Evolutionary conservation across 495 filamentous ascomycete genomes (phyloP), one percentile per base, ranked within the genome.

Genomic region (Parachaetomium inaequale): DNA sequence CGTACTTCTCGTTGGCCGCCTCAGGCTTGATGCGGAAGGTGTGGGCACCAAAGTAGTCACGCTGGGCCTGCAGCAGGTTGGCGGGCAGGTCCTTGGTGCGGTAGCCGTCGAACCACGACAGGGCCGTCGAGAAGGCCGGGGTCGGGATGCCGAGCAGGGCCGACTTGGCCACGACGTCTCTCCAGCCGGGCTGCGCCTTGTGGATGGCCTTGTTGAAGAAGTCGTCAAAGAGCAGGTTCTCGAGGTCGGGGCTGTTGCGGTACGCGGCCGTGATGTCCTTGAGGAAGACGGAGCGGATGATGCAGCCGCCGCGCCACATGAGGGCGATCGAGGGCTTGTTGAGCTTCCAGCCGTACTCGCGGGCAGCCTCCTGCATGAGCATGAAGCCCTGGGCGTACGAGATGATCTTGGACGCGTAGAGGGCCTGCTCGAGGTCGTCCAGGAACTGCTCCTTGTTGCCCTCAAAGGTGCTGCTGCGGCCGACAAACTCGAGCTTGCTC

Each of bases 281-380:
- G 63, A 98, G 81, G 91, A 98, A 98, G 74, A 98, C 94, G 65
- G 95, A 98, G 78, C 94, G 94, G 80, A 98, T 98, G 75, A 98
- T 98, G 87, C 94, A 98, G 62, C 94, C 94, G 79, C 94, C 94
- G 76, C 94, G 91, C 94, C 94, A 98, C 94, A 98, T 98, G 74
- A 98, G 87, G 64, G 94, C 94, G 73, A 98, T 98, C 64, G 96
- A 96, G 60, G 94, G 94, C 87, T 97, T 98, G 87, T 98, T 97
- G 58, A 98, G 87, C 86, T 98, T 97, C 94, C 94, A 98, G 61
- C 74, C 69, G 82, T 95, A 98, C 74, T 96, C 89, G 77, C 90
- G 93, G 75, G 93, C 94, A 68, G 94, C 93, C 79, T 96, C 87
- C 82, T 98, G 94, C 84, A 98, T 97, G 73, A 98, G 86, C 95